Percentiles rank a stretch among this genome's conserved stretches.
Evolutionary conservation across 352 stramenopile genomes (phyloP).

Genomic region (Elongisporangium prolatum): DNA sequence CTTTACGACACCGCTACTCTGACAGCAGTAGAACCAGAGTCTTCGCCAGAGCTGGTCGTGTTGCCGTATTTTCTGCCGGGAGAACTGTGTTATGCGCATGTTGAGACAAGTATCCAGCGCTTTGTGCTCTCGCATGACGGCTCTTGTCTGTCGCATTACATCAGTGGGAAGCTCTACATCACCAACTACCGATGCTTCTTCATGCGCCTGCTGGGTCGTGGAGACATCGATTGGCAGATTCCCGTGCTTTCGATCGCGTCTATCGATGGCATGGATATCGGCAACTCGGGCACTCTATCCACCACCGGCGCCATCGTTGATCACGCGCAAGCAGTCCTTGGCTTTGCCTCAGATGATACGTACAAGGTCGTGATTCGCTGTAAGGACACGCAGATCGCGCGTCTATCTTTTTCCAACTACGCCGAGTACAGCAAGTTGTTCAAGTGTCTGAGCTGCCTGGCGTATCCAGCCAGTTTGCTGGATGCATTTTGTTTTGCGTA

Average conservation of each 20-base stretch:
- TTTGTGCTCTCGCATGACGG: conserved; percentile 59
- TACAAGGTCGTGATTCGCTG: conserved; percentile 74
- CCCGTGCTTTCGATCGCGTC: conserved; percentile 71
- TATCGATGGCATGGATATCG: conserved; percentile 51
- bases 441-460: conserved; percentile 71
- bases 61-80: conserved; percentile 51
- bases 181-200: conserved; percentile 85
- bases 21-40: not conserved
- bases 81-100: conserved; percentile 75
- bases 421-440: conserved; percentile 72
- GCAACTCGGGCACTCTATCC: conserved; percentile 10
- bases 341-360: conserved; percentile 42
- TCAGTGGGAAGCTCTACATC: conserved; percentile 74
- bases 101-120: conserved; percentile 64
- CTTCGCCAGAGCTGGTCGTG: conserved; percentile 1
- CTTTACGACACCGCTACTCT: conserved; percentile 9
- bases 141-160: conserved; percentile 63
- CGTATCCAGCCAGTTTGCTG: conserved; percentile 64
- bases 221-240: conserved; percentile 70
- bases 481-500: conserved; percentile 85
- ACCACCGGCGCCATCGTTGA: conserved; percentile 30
- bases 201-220: conserved; percentile 36
- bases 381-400: conserved; percentile 69
- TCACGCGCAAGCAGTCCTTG: conserved; percentile 54
- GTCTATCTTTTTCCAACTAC: conserved; percentile 66